Evolutionary conservation across 768 basidiomycete genomes (phyloP).

Genomic region (Boletus tylopilopsis): DNA sequence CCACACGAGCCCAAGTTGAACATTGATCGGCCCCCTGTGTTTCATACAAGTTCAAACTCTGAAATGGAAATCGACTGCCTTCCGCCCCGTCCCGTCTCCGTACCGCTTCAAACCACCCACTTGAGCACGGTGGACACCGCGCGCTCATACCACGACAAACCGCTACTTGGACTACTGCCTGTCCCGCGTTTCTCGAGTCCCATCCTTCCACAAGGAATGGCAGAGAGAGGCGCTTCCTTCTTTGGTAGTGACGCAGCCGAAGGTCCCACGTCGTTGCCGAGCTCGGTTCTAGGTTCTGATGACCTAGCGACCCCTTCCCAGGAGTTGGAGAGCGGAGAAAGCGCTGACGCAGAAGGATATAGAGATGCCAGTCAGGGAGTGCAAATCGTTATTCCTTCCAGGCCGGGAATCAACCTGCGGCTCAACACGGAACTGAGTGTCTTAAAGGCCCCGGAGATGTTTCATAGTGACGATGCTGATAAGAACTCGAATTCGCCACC

Average conservation of each 20-base stretch:
- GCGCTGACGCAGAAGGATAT: slow-evolving; percentile 7
- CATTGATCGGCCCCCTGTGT: slow-evolving; percentile 7
- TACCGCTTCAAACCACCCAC: slow-evolving; percentile 12
- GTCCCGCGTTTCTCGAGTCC: slow-evolving; percentile 21
- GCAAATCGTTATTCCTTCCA: background rate
- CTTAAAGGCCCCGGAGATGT: background rate
- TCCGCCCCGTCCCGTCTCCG: slow-evolving; percentile 17
- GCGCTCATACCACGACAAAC: slow-evolving; percentile 4
- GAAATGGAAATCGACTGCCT: slow-evolving; percentile 29
- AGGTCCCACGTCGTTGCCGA: slow-evolving; percentile 6
- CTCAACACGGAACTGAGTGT: slow-evolving; percentile 1
- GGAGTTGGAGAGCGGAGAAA: slow-evolving; percentile 16
- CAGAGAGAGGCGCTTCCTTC: background rate
- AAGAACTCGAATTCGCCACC: too few species aligned
- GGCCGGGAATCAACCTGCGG: background rate
- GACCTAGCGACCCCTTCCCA: slow-evolving; percentile 9
- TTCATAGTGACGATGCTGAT: background rate
- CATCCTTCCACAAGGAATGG: slow-evolving; percentile 1
- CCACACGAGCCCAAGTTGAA: slow-evolving; percentile 4
- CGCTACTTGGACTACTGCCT: slow-evolving; percentile 10
- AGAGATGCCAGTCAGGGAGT: background rate
- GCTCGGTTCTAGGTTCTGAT: slow-evolving; percentile 15
- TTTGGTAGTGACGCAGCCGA: slow-evolving; percentile 7
- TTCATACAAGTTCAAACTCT: slow-evolving; percentile 3
- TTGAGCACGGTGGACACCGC: background rate